Evolutionary conservation across 2,329 filamentous ascomycete species (phyloP).

Genomic region (Phialemoniopsis sp.): DNA sequence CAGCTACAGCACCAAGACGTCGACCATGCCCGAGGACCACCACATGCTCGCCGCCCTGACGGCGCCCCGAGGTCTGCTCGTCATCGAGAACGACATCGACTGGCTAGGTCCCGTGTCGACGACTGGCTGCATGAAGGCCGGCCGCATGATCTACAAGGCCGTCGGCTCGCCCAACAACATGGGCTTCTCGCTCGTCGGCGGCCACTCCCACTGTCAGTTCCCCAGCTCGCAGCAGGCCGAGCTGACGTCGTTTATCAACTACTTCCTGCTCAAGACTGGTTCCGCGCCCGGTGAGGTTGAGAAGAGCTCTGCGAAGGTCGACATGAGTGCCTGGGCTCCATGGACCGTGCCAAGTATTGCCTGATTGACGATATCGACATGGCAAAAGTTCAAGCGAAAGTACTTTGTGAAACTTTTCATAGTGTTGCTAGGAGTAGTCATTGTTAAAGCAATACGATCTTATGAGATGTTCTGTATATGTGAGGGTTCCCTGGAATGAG

Average conservation of each 20-base stretch:
- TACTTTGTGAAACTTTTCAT: too few relatives aligned
- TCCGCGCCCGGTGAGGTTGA: constrained; percentile 27
- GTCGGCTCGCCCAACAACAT: constrained; percentile 49
- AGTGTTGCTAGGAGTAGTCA: too few relatives aligned
- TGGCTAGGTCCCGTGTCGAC: constrained; percentile 55
- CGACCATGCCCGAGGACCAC: constrained; percentile 49
- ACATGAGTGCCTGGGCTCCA: constrained; percentile 31
- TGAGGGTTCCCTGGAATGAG: too few relatives aligned
- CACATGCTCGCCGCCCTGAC: constrained; percentile 53
- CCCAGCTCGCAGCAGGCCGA: constrained; percentile 46
- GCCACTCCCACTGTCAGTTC: constrained; percentile 52
- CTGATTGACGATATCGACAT: too few relatives aligned
- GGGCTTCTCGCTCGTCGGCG: constrained; percentile 52
- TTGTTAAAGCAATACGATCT: too few relatives aligned
- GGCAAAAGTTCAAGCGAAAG: too few relatives aligned
- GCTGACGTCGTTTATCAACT: constrained; percentile 49
- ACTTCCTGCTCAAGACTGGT: constrained; percentile 40
- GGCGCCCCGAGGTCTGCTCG: constrained; percentile 49
- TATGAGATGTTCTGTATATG: too few relatives aligned
- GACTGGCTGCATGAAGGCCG: constrained; percentile 54
- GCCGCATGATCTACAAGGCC: constrained; percentile 47
- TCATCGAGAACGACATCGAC: constrained; percentile 55
- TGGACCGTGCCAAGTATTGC: constrained; percentile 32
- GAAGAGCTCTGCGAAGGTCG: constrained; percentile 31
- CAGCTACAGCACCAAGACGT: constrained; percentile 40